Conservation (phyloP, 2,329 filamentous ascomycete species). For the Didymella pomorum region DNA sequence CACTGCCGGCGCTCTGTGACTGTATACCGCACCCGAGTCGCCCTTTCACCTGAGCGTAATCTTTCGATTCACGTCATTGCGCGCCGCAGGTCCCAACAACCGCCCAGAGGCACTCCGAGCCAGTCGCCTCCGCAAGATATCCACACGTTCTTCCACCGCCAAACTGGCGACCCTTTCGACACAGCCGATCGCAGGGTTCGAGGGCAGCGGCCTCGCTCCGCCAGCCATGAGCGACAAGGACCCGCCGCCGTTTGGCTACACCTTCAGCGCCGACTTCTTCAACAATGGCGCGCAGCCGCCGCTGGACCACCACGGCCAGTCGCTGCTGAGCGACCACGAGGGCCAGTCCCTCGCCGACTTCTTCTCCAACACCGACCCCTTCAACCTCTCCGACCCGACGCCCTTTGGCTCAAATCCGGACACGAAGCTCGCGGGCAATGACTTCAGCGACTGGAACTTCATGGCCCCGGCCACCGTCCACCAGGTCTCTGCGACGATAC, state of each 20-base stretch:
- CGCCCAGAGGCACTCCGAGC: not conserved
- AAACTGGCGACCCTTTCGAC: conserved; percentile 42
- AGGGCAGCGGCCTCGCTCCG: conserved; percentile 35
- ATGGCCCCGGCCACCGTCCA: conserved; percentile 45
- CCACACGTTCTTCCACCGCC: conserved; percentile 16
- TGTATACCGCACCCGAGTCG: conserved; percentile 2
- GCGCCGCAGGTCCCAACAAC: not conserved
- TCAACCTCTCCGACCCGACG: conserved; percentile 29
- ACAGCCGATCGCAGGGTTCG: conserved; percentile 30
- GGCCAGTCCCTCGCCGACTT: conserved; percentile 43
- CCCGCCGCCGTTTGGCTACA: conserved; percentile 48
- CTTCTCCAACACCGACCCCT: conserved; percentile 44
- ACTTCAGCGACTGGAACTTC: conserved; percentile 42
- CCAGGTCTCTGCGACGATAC: conserved; percentile 46
- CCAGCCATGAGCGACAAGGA: conserved; percentile 47
- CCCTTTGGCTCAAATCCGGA: conserved; percentile 27
- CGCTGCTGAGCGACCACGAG: conserved; percentile 45
- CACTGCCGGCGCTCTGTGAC: conserved; percentile 1
- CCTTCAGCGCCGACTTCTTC: conserved; percentile 39
- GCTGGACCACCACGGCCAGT: conserved; percentile 33
- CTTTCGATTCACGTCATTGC: not conserved
- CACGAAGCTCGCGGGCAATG: conserved; percentile 34
- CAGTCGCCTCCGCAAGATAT: not conserved
- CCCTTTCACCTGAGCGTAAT: conserved; percentile 5
- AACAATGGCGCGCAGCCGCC: conserved; percentile 22